These are phyloP conservation scores for Colletotrichum camelliae DNA, from an alignment of 2,329 filamentous ascomycete genomes.

Conservation along the genomic window DNA sequence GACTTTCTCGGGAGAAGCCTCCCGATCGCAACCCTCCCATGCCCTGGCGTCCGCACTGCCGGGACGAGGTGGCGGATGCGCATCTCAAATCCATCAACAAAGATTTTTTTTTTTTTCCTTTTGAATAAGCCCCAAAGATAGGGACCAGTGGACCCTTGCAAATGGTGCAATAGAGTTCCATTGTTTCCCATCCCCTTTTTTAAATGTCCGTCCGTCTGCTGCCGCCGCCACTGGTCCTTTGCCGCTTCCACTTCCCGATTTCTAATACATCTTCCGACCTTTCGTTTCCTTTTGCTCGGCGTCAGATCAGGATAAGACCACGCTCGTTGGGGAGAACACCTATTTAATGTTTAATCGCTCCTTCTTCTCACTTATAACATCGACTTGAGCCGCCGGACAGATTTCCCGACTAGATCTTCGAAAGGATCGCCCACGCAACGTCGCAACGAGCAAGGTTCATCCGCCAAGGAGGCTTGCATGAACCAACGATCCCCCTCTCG, in stretches of 20 bases:
- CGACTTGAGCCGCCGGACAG: not conserved
- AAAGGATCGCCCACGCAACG: not conserved
- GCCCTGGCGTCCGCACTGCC: not conserved
- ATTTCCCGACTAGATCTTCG: not conserved
- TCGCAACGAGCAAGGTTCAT: not conserved
- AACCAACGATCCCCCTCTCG: not conserved
- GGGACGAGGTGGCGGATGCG: not conserved
- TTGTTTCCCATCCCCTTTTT: not conserved
- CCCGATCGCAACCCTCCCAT: not conserved
- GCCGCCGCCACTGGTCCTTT: not conserved
- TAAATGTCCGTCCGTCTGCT: not conserved
- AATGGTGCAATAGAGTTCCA: constrained; percentile 7
- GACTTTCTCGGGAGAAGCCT: not conserved
- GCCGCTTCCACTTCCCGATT: not conserved
- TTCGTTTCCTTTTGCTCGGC: not conserved
- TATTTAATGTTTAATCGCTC: not conserved
- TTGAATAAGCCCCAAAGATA: not conserved
- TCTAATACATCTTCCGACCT: not conserved
- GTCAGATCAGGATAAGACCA: not conserved
- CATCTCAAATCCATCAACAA: not conserved
- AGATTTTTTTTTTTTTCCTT: not conserved
- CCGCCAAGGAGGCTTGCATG: not conserved
- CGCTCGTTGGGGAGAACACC: not conserved
- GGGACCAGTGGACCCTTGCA: not conserved
- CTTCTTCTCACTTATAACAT: not conserved